A percentile compares a stretch with the other conserved stretches of the same genome.
phyloP scores from a whole-genome alignment of 1,139 yeast species.

The Pichia terricola region DNA sequence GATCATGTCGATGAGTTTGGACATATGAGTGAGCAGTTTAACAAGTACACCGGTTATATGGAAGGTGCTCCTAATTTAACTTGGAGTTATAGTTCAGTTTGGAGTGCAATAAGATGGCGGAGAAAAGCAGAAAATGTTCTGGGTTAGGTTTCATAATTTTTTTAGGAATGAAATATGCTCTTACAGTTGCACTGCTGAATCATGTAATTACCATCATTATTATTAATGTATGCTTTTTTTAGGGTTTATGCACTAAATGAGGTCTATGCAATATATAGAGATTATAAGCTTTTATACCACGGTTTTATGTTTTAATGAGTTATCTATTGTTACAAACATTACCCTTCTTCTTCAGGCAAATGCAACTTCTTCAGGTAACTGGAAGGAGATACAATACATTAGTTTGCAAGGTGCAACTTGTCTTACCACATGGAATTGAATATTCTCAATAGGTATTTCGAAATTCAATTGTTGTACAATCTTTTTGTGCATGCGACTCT shows the following conservation, averaged over 20 bases:
- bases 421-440: conserved; percentile 74
- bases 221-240: not conserved
- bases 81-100: conserved; percentile 83
- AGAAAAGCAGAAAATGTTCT: conserved; percentile 24
- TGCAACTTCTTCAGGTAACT: conserved; percentile 72
- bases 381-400: conserved; percentile 83
- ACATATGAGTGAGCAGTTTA: conserved; percentile 82
- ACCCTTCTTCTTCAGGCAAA: conserved; percentile 23
- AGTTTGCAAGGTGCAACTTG: conserved; percentile 95
- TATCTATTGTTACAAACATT: no score
- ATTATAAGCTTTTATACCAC: not conserved
- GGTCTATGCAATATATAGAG: not conserved
- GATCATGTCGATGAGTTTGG: conserved; percentile 70
- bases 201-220: no score
- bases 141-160: conserved; percentile 2
- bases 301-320: no score
- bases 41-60: conserved; percentile 64
- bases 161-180: no score
- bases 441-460: conserved; percentile 36
- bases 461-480: conserved; percentile 45
- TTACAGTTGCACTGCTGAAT: no score
- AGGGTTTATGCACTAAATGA: not conserved
- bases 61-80: conserved; percentile 83
- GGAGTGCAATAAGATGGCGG: conserved; percentile 65
- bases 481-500: conserved; percentile 50